A percentile compares a stretch with the other conserved stretches of the same genome.
Conservation (phyloP, 768 basidiomycete genomes). For the Naganishia kalamii region DNA sequence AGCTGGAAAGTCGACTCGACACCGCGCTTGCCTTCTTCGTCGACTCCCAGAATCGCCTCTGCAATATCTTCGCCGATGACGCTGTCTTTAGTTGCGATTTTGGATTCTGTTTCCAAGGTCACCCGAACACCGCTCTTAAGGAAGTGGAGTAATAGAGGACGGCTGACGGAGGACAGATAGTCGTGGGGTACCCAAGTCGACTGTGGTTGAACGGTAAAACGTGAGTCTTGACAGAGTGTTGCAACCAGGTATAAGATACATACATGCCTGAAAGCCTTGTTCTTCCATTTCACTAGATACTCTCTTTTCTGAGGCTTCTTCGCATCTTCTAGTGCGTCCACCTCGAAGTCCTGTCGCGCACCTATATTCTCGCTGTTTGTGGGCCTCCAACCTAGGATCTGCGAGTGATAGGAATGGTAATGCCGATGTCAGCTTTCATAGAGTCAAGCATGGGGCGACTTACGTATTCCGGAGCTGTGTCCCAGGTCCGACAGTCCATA, state of each 20-base stretch:
- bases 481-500: background rate
- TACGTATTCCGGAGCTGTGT: slow-evolving; percentile 1
- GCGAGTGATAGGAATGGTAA: background rate
- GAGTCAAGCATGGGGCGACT: background rate
- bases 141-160: slow-evolving; percentile 70
- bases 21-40: slow-evolving; percentile 37
- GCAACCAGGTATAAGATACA: slow-evolving; percentile 43
- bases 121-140: slow-evolving; percentile 63
- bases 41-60: slow-evolving; percentile 35
- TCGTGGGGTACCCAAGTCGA: slow-evolving; percentile 86
- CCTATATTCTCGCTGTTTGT: slow-evolving; percentile 64
- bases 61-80: slow-evolving; percentile 25
- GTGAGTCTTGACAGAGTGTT: background rate
- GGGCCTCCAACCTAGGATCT: slow-evolving; percentile 86
- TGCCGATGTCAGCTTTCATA: background rate
- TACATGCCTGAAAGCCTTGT: slow-evolving; percentile 62
- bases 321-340: slow-evolving; percentile 42
- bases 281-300: slow-evolving; percentile 86
- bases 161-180: slow-evolving; percentile 70
- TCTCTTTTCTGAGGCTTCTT: slow-evolving; percentile 63
- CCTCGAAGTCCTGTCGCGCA: slow-evolving; percentile 51
- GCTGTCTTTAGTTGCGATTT: slow-evolving; percentile 29
- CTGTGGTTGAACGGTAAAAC: slow-evolving; percentile 23
- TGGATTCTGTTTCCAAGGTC: slow-evolving; percentile 53
- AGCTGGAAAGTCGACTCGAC: slow-evolving; percentile 37